A percentile compares a stretch with the other conserved stretches of the same genome.
Conservation (phyloP, 192 early-diverging fungal species). For the Backusella psychrophila region DNA sequence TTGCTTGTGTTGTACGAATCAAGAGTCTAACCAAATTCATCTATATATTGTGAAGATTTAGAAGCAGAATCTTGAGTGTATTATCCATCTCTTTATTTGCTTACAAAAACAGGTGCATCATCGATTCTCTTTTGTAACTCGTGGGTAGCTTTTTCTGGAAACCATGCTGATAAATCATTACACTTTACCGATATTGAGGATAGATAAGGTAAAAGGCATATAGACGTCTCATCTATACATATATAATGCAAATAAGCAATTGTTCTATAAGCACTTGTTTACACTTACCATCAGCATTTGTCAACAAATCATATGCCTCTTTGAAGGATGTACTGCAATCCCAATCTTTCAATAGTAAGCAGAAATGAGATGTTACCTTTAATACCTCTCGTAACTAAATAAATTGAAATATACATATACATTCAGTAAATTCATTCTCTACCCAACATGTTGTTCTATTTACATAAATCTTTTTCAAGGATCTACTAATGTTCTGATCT, state of each 20-base stretch:
- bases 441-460: not conserved
- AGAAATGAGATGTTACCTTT: constrained; percentile 15
- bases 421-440: not conserved
- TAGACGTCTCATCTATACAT: constrained; percentile 2
- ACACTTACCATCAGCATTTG: constrained; percentile 11
- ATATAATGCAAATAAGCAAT: not conserved
- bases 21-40: constrained; percentile 18
- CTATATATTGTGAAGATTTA: not conserved
- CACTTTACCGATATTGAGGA: constrained; percentile 10
- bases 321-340: constrained; percentile 11
- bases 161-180: constrained; percentile 9
- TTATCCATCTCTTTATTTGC: not conserved
- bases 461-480: not conserved
- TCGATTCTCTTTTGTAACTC: not conserved
- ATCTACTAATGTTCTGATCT: not conserved
- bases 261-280: not conserved
- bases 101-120: constrained; percentile 12
- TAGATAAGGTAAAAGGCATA: constrained; percentile 14
- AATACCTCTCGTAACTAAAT: constrained; percentile 12
- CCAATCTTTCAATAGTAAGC: constrained; percentile 8
- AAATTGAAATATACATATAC: not conserved
- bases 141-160: constrained; percentile 1
- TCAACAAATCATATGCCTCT: constrained; percentile 10
- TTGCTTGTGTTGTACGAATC: constrained; percentile 2
- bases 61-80: not conserved